Evolutionary conservation across 768 basidiomycete species (phyloP).

Genomic region (Boletus rubescentipes): DNA sequence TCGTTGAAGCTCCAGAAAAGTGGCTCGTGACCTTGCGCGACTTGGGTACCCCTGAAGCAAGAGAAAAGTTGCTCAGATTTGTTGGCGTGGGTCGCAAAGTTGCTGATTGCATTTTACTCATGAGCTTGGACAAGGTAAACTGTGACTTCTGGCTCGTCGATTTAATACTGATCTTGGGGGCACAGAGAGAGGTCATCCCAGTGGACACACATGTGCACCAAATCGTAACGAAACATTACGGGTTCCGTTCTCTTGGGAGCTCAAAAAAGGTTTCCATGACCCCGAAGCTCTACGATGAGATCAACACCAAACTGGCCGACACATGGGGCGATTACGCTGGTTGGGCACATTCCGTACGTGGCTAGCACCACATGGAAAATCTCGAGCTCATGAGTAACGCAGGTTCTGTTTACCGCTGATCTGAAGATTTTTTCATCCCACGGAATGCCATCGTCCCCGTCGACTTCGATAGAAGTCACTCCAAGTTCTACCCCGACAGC

Average conservation of each 20-base stretch:
- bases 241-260: constrained; percentile 46
- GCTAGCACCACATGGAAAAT: not conserved
- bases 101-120: constrained; percentile 90
- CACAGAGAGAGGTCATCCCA: constrained; percentile 82
- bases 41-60: constrained; percentile 53
- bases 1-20: constrained; percentile 50
- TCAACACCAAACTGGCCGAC: constrained; percentile 55
- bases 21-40: constrained; percentile 60
- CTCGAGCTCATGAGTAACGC: not conserved
- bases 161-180: constrained; percentile 2
- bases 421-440: constrained; percentile 65
- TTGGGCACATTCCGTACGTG: constrained; percentile 82
- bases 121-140: constrained; percentile 86
- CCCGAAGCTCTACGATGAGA: constrained; percentile 71
- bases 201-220: constrained; percentile 96
- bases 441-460: constrained; percentile 39
- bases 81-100: constrained; percentile 96
- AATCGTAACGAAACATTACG: constrained; percentile 80
- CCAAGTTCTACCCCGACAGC: constrained; percentile 26
- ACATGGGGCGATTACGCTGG: constrained; percentile 87
- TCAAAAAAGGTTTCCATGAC: constrained; percentile 62
- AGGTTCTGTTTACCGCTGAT: constrained; percentile 79
- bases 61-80: constrained; percentile 75
- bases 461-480: constrained; percentile 6
- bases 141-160: not conserved